Base-by-base conservation (phyloP, 306 rosid species). In the Vachellia pachyceras region DNA sequence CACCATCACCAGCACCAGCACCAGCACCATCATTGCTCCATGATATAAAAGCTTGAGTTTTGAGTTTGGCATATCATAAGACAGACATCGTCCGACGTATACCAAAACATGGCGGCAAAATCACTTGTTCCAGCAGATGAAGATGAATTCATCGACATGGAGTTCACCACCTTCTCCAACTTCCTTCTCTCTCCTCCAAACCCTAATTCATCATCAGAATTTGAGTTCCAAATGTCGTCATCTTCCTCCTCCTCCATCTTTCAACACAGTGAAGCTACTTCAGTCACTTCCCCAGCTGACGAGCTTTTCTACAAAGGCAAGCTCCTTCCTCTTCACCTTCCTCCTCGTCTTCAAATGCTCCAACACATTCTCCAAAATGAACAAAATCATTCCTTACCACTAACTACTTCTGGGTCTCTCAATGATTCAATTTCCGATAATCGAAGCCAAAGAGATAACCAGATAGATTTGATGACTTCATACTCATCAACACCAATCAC, bases 221-320 rank as follows among this genome's bases (percentile, higher is more conserved):
- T 96, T 71, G 99, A 96, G 91, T 96, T 96, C 82, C 98, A 96
- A 87, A 96, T 92, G 98, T 88, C 94, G 1, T 6, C 13, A 2
- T 55, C 63, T 2, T 52, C 60, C 8, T 85, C 93, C 0, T 68
- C 73, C 12, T 57, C 65, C 14, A 9, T 15, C 33, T 79, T 87
- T 66, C 85, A 82, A 72, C 92, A 89, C 25, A 84, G 80, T 81
- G 91, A 90, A n/a, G 45, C 86, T 23, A 82, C 83, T 22, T 84
- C 97, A 65, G 33, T 29, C 33, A 90, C 99, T 84, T 96, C 98
- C 7, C 97, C 99, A 55, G 97, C 99, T 41, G 99, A 92, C 10
- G 97, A 92, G 85, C 98, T 96, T 74, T 96, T 96, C 90, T 96
- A 94, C 91, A 92, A 92, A 77, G 99, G 98, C 80, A 96, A 94